These are phyloP conservation scores for Debaryomyces fabryi DNA, from an alignment of 1,139 yeast species.

Conservation along the genomic window DNA sequence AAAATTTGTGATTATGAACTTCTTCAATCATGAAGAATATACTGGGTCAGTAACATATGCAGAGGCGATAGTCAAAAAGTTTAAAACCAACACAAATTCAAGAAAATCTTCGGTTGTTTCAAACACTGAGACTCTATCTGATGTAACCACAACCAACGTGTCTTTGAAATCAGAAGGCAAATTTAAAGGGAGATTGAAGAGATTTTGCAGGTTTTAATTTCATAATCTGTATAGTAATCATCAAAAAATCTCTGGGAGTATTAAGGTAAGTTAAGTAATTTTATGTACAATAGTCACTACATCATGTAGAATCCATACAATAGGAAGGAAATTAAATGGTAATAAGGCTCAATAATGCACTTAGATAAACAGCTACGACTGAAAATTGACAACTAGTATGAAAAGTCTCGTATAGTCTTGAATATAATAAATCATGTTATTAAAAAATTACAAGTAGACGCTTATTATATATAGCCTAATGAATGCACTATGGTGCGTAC, in stretches of 20 bases:
- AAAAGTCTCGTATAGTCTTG: neutral
- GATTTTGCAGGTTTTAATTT: neutral
- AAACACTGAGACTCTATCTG: neutral
- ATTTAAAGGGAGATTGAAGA: neutral
- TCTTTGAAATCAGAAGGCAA: neutral
- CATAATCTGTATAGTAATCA: neutral
- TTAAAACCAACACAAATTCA: neutral
- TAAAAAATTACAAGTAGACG: neutral
- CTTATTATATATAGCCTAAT: neutral
- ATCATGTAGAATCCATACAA: neutral
- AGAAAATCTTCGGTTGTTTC: slow-evolving; percentile 3
- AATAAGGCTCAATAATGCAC: neutral
- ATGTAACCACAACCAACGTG: neutral
- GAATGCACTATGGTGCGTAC: neutral
- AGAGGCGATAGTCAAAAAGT: slow-evolving; percentile 2
- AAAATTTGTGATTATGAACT: slow-evolving; percentile 3
- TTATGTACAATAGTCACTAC: neutral
- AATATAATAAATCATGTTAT: neutral
- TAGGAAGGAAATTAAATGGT: neutral
- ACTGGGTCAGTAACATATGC: slow-evolving; percentile 6
- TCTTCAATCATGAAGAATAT: neutral
- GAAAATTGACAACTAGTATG: neutral
- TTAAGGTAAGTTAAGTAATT: neutral
- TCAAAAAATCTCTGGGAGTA: neutral
- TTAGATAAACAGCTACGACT: neutral